Percentiles rank a stretch among this genome's conserved stretches.
Evolutionary conservation across 2,329 filamentous ascomycete species (phyloP).

Genomic region (Chaetomium strumarium): DNA sequence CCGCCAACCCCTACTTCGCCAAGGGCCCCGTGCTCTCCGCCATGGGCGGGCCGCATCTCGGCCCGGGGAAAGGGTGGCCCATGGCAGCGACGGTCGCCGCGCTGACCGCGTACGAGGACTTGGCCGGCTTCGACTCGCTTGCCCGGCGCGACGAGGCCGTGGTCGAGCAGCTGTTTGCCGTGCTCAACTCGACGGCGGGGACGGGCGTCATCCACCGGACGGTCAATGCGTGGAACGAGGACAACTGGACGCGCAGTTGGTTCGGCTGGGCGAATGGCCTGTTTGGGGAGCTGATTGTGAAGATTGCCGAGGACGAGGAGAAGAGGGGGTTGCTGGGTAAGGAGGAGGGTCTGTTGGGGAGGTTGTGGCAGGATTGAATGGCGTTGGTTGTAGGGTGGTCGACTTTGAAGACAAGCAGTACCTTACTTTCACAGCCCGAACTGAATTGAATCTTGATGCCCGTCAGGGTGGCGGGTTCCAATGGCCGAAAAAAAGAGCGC

Average conservation of each 20-base stretch:
- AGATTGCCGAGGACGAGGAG: conserved; percentile 29
- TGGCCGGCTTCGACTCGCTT: conserved; percentile 22
- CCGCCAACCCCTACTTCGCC: conserved; percentile 74
- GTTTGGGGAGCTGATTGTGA: conserved; percentile 37
- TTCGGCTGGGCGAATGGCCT: conserved; percentile 41
- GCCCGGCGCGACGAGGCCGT: conserved; percentile 31
- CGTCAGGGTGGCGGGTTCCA: too few relatives aligned
- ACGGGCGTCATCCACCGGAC: conserved; percentile 45
- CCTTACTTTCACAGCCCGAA: too few relatives aligned
- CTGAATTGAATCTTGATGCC: too few relatives aligned
- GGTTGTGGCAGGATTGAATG: conserved; percentile 28
- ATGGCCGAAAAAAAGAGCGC: background rate
- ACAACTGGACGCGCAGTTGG: conserved; percentile 41
- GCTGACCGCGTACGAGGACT: conserved; percentile 38
- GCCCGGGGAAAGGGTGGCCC: conserved; percentile 51
- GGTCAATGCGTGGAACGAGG: conserved; percentile 37
- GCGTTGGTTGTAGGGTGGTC: background rate
- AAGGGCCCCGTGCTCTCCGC: conserved; percentile 61
- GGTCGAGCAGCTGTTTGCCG: conserved; percentile 31
- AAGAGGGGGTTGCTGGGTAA: conserved; percentile 15
- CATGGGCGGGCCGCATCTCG: conserved; percentile 65
- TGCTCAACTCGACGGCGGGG: conserved; percentile 37
- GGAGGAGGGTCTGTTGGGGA: conserved; percentile 25
- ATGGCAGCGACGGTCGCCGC: conserved; percentile 51
- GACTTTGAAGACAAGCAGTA: too few relatives aligned